Conservation (phyloP, 208 protist species). For the Leishmania major region DNA sequence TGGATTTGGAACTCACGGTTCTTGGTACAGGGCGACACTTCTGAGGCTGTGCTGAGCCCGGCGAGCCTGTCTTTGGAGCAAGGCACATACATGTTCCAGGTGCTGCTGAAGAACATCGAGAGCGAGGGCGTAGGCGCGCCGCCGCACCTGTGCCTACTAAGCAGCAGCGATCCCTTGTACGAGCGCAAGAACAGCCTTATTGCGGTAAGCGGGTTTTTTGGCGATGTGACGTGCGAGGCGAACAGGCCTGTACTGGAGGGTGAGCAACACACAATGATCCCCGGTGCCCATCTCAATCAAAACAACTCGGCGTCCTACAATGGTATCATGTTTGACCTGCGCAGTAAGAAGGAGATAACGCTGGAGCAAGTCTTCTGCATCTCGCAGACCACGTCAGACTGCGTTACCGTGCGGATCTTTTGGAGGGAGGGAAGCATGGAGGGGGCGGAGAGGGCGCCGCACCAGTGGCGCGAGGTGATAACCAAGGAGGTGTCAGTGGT, state of each 20-base stretch:
- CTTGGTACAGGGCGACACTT: constrained; percentile 35
- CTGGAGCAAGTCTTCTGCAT: constrained; percentile 91
- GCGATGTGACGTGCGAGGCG: constrained; percentile 48
- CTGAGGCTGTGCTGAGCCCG: constrained; percentile 35
- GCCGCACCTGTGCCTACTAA: constrained; percentile 26
- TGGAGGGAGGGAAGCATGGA: constrained; percentile 91
- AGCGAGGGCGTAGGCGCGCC: constrained; percentile 31
- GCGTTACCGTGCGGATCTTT: constrained; percentile 82
- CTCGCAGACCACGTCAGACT: constrained; percentile 76
- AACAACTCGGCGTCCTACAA: constrained; percentile 87
- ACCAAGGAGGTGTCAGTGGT: constrained; percentile 65
- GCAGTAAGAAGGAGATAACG: constrained; percentile 77
- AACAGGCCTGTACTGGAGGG: constrained; percentile 47
- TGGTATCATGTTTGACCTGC: constrained; percentile 93
- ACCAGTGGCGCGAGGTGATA: constrained; percentile 74
- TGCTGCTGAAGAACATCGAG: constrained; percentile 38
- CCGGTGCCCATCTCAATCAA: constrained; percentile 71
- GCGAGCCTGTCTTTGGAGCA: constrained; percentile 32
- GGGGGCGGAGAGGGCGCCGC: constrained; percentile 61
- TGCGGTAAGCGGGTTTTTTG: constrained; percentile 51
- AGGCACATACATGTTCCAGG: constrained; percentile 39
- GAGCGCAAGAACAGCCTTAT: constrained; percentile 50
- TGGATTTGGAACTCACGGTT: constrained; percentile 67
- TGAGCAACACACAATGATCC: constrained; percentile 70
- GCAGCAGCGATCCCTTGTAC: constrained; percentile 34